Base-by-base conservation (phyloP, 192 early-diverging fungal species). In the Entomortierella parvispora region DNA sequence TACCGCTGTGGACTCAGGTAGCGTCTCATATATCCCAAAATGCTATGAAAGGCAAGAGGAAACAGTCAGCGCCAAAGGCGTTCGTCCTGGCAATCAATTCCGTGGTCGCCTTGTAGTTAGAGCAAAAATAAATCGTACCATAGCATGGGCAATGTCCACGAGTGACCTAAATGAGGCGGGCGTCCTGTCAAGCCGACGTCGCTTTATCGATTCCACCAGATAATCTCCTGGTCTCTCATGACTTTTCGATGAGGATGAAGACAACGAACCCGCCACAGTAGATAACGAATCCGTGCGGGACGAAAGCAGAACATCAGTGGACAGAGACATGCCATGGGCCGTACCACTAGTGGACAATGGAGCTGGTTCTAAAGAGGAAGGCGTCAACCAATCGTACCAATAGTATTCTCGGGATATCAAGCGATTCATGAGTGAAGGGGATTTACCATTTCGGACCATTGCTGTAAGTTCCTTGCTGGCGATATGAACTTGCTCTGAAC, bases 401-500 rank as follows among this genome's bases (percentile, higher is more conserved):
- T 58, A 23, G 2, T 29, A 15, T 8, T 33, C 22, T 44, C 8
- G 2, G 11, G 23, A 44, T 2, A 58, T n/a, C 57, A 45, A 20
- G 32, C 1, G 31, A n/a, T 55, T 29, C 33, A 29, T 12, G 15
- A 22, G 12, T 22, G 12, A 59, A 59, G 22, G 52, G 34, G 58
- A 26, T 26, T 59, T 26, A 59, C 58, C 43, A 59, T 43, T 59
- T 14, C 58, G 58, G 43, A 45, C 43, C 58, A 59, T 31, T 8
- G 22, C 14, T 20, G 43, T 59, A 45, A 59, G 66, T 59, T 59
- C 49, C 48, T 68, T 59, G 57, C 49, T 60, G 48, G 37, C 37
- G 40, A 22, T 15, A 68, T 53, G 57, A 59, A 60, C 57, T 60
- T 68, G 66, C n/a, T 58, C 42, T 53, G 66, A 68, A 33, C 57